These are phyloP conservation scores for Pythium grandisporangium DNA, from an alignment of 352 stramenopile genomes.

Conservation along the genomic window DNA sequence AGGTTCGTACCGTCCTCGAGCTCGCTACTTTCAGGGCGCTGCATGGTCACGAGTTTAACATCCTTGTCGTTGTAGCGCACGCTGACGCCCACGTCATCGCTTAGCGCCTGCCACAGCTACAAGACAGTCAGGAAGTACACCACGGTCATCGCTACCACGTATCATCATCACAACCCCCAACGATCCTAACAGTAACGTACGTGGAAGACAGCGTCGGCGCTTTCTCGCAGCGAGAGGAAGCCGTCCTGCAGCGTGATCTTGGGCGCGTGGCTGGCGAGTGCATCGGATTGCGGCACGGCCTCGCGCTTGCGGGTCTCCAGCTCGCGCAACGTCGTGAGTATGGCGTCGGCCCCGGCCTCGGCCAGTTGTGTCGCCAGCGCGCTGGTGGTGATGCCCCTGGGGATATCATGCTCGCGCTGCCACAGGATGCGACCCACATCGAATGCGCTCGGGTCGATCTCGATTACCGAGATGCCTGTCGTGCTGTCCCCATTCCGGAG, in stretches of 20 bases:
- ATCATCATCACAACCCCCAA: not conserved
- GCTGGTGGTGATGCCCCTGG: slow-evolving; percentile 29
- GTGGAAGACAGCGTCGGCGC: slow-evolving; percentile 41
- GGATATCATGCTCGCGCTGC: slow-evolving; percentile 36
- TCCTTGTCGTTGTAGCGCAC: slow-evolving; percentile 53
- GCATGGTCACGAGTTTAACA: slow-evolving; percentile 63
- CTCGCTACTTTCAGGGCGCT: slow-evolving; percentile 31
- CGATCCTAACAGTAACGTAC: slow-evolving; percentile 17
- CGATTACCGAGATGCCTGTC: slow-evolving; percentile 80
- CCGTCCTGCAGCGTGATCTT: slow-evolving; percentile 62
- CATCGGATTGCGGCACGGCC: slow-evolving; percentile 46
- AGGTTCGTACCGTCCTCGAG: slow-evolving; percentile 19
- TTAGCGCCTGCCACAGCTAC: slow-evolving; percentile 70
- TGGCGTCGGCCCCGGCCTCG: slow-evolving; percentile 40
- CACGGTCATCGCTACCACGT: not conserved
- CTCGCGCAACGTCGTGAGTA: slow-evolving; percentile 55
- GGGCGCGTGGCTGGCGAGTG: slow-evolving; percentile 40
- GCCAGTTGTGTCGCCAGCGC: slow-evolving; percentile 28
- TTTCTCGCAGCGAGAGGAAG: slow-evolving; percentile 38
- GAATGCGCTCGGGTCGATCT: slow-evolving; percentile 79
- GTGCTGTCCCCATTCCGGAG: slow-evolving; percentile 65
- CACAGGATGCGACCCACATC: slow-evolving; percentile 74
- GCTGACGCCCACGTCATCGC: slow-evolving; percentile 59
- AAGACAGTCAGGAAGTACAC: no score
- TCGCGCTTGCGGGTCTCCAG: slow-evolving; percentile 33